These are phyloP conservation scores for Brassica balearica DNA, from an alignment of 441 rosid genomes.

Conservation along the genomic window DNA sequence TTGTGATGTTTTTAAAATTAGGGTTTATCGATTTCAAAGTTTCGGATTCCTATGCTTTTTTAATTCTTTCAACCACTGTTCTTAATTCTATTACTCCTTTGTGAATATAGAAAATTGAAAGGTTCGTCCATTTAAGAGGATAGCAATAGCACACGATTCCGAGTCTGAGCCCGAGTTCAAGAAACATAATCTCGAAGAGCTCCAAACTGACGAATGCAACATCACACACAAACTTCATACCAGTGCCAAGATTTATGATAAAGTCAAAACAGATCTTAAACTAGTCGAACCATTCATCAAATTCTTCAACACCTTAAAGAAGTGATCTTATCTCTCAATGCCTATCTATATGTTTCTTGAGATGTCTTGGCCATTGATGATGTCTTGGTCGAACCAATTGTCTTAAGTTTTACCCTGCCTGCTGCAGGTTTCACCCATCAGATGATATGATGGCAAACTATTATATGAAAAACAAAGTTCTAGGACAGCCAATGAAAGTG, in stretches of 20 bases:
- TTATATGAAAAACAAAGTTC: background rate
- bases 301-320: background rate
- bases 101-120: too few species aligned
- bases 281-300: background rate
- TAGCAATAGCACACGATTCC: too few species aligned
- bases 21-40: too few species aligned
- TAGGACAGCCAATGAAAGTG: background rate
- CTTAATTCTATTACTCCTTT: too few species aligned
- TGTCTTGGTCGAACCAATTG: too few species aligned
- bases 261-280: background rate
- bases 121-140: too few species aligned
- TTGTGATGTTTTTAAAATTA: too few species aligned
- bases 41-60: too few species aligned
- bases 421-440: background rate
- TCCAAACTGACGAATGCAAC: background rate
- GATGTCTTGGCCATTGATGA: too few species aligned
- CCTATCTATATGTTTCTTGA: background rate
- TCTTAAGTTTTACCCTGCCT: background rate
- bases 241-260: background rate
- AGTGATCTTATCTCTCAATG: background rate
- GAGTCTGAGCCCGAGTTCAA: too few species aligned
- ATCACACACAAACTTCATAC: background rate
- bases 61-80: too few species aligned
- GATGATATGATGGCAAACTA: background rate
- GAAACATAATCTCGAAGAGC: too few species aligned